Conservation (phyloP, 2,329 filamentous ascomycete genomes). For the Helminthosporium solani region DNA sequence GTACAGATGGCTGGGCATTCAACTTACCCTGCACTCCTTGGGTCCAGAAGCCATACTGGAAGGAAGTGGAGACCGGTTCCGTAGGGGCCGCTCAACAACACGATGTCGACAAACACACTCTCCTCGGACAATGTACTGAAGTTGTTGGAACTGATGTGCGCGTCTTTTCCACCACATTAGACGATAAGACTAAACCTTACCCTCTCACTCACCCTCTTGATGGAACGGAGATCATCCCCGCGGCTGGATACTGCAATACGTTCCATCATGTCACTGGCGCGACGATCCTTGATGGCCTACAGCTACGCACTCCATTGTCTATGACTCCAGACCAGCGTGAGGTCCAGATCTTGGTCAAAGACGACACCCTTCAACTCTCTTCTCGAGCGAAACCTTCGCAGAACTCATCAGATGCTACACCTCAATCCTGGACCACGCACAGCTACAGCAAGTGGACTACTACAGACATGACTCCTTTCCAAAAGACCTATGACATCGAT, state of each 20-base stretch:
- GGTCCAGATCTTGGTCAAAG: slow-evolving; percentile 41
- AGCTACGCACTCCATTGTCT: slow-evolving; percentile 40
- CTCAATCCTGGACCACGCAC: slow-evolving; percentile 39
- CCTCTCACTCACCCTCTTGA: slow-evolving; percentile 45
- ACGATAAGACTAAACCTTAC: slow-evolving; percentile 45
- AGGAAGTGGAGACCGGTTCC: slow-evolving; percentile 10
- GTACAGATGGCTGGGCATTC: slow-evolving; percentile 9
- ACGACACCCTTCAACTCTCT: slow-evolving; percentile 32
- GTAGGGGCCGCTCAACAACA: slow-evolving; percentile 8
- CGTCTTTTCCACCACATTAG: slow-evolving; percentile 35
- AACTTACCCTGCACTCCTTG: slow-evolving; percentile 28
- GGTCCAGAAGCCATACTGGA: slow-evolving; percentile 23
- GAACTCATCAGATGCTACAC: slow-evolving; percentile 3
- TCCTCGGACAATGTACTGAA: slow-evolving; percentile 14
- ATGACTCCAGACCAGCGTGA: slow-evolving; percentile 37
- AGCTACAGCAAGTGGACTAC: slow-evolving; percentile 20
- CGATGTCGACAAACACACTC: slow-evolving; percentile 16
- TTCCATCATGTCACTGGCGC: slow-evolving; percentile 40
- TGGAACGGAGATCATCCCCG: slow-evolving; percentile 48
- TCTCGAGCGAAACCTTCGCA: slow-evolving; percentile 31
- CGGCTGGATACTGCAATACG: slow-evolving; percentile 46
- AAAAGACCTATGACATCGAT: slow-evolving; percentile 22
- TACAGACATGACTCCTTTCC: slow-evolving; percentile 9
- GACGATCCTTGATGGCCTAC: slow-evolving; percentile 33
- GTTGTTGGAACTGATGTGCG: slow-evolving; percentile 13